Evolutionary conservation across 176 grass and related monocot genomes (phyloP), one percentile per base, ranked within the genome.

Genomic region (Paspalum vaginatum): DNA sequence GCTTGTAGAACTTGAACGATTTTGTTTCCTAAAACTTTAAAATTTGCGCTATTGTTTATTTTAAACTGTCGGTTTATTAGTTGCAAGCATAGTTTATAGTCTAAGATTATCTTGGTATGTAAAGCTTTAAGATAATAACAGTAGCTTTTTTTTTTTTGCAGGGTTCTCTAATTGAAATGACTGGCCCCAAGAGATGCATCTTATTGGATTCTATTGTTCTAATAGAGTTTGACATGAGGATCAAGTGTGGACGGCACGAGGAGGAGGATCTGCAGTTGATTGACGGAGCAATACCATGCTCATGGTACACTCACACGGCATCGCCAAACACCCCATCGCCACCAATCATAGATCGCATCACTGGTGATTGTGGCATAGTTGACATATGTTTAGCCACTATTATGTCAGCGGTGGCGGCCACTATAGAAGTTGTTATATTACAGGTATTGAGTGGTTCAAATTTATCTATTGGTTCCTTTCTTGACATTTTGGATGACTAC

Each of bases 221-320:
- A 16, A 8, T 80, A 2, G 78, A 80, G 39, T 80, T 68, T 68
- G 78, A 80, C 65, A 43, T 69, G 51, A 80, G 64, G 64, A 68
- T 80, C 3, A 80, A 57, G 39, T 69, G 16, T 27, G 78, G 21
- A 32, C 39, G 0, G 15, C 7, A 13, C 4, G 39, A 80, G 22
- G 21, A 80, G 0, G 63, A 56, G 44, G 78, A 80, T 57, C 9
- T 1, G 3, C 50, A 57, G 6, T 50, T 80, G 9, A 80, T 80
- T 27, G 78, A 69, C 14, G 78, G 78, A 56, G 64, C 21, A 5
- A 2, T 43, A 15, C 2, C 3, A 56, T 79, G 63, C 3, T 16
- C 10, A 57, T 57, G 63, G 9, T 3, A 24, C 4, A 3, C 25
- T 25, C 21, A 26, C 2, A 79, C 0, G 4, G 1, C 49, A 9